A percentile compares a stretch with the other conserved stretches of the same genome.
Evolutionary conservation across 129 eudicot species (phyloP).

Genomic region (Silybum marianum): DNA sequence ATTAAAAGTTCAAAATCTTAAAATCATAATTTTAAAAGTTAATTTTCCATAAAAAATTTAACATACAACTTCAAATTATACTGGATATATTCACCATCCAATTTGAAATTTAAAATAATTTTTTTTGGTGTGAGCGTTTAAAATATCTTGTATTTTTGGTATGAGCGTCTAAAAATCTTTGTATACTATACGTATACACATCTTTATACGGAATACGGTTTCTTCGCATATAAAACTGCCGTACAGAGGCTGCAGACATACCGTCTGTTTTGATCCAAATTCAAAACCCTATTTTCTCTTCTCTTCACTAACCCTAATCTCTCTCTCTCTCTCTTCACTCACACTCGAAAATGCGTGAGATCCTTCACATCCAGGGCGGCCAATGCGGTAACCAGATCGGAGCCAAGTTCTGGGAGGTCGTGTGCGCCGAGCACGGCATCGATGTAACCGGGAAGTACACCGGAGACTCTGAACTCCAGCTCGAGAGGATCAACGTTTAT

Average conservation of each 20-base stretch:
- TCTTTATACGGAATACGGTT: neutral
- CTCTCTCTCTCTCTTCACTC: conserved; percentile 26
- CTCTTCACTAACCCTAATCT: conserved; percentile 22
- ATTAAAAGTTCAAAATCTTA: too few species aligned
- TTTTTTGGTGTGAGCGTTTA: neutral
- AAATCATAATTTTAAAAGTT: too few species aligned
- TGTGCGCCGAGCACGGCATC: conserved; percentile 50
- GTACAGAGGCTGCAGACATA: conserved; percentile 18
- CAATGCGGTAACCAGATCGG: conserved; percentile 67
- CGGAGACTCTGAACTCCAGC: conserved; percentile 55
- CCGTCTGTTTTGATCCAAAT: neutral
- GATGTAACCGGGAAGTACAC: conserved; percentile 47
- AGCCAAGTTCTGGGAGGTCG: conserved; percentile 21
- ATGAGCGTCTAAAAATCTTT: neutral
- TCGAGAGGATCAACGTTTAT: conserved; percentile 60
- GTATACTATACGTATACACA: neutral
- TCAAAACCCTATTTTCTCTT: conserved; percentile 18
- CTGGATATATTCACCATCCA: neutral
- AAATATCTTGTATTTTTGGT: too few species aligned
- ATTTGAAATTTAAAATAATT: neutral
- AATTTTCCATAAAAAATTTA: too few species aligned
- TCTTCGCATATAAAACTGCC: conserved; percentile 14
- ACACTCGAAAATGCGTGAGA: conserved; percentile 52
- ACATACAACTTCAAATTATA: neutral
- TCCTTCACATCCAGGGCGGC: conserved; percentile 66